Conservation (phyloP, 371 early-diverging fungal species). For the Nematocida sp. region DNA sequence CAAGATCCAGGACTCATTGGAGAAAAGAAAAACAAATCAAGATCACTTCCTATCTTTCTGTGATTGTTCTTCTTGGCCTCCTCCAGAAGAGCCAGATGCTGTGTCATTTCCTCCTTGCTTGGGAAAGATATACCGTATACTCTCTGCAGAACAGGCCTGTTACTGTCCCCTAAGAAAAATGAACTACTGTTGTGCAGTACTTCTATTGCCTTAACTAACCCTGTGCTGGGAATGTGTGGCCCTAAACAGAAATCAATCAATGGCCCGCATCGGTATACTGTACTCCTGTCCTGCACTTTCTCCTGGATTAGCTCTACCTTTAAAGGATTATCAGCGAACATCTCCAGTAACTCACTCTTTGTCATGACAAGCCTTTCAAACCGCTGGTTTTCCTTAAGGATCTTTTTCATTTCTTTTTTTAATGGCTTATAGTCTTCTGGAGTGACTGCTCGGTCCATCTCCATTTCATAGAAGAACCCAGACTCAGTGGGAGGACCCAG, state of each 20-base stretch:
- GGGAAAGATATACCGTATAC: slow-evolving; percentile 98
- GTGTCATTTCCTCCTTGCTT: slow-evolving; percentile 83
- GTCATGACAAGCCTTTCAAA: slow-evolving; percentile 82
- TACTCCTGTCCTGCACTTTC: slow-evolving; percentile 87
- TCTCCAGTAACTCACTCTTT: slow-evolving; percentile 85
- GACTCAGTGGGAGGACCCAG: slow-evolving; percentile 94
- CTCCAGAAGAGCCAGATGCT: slow-evolving; percentile 84
- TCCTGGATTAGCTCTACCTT: slow-evolving; percentile 71
- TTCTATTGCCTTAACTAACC: slow-evolving; percentile 84
- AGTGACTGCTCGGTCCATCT: slow-evolving; percentile 73
- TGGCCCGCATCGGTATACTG: slow-evolving; percentile 72
- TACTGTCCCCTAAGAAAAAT: slow-evolving; percentile 93
- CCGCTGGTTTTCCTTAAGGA: slow-evolving; percentile 87
- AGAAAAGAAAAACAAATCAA: slow-evolving; percentile 91
- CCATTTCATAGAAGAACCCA: slow-evolving; percentile 98
- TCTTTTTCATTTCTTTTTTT: slow-evolving; percentile 77
- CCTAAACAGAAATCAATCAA: slow-evolving; percentile 96
- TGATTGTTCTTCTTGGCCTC: slow-evolving; percentile 95
- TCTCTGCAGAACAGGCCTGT: slow-evolving; percentile 91
- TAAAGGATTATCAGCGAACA: slow-evolving; percentile 78
- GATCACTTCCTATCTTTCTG: slow-evolving; percentile 82
- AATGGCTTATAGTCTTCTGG: slow-evolving; percentile 80
- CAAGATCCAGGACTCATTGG: slow-evolving; percentile 88
- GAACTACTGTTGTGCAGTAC: slow-evolving; percentile 86
- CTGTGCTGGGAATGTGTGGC: slow-evolving; percentile 92